Conservation (phyloP, 257 asterid genomes). For the Solanum pimpinellifolium region DNA sequence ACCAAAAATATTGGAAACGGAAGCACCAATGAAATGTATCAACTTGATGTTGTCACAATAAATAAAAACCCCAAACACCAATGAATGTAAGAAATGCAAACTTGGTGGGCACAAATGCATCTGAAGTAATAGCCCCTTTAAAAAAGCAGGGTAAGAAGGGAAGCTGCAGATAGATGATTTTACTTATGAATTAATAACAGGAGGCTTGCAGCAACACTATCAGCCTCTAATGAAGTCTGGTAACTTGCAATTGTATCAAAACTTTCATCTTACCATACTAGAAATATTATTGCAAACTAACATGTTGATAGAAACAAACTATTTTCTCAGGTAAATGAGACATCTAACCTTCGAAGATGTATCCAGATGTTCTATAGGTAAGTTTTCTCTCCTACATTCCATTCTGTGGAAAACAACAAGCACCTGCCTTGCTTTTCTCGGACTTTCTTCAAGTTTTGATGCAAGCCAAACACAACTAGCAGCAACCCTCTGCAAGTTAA, state of each 20-base stretch:
- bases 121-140: neutral
- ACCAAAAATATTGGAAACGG: neutral
- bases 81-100: neutral
- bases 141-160: neutral
- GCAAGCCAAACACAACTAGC: constrained; percentile 99
- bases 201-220: neutral
- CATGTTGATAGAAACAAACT: neutral
- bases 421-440: constrained; percentile 82
- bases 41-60: neutral
- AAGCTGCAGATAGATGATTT: neutral
- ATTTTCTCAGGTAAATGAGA: neutral
- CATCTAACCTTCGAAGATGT: constrained; percentile 54
- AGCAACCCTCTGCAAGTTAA: constrained; percentile 65
- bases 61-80: neutral
- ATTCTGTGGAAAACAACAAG: constrained; percentile 84
- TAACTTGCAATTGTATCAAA: neutral
- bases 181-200: neutral
- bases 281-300: neutral
- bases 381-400: constrained; percentile 93
- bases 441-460: constrained; percentile 94
- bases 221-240: neutral
- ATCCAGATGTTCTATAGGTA: constrained; percentile 76
- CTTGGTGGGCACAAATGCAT: neutral
- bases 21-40: neutral
- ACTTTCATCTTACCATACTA: neutral